Evolutionary conservation across 106 monocot species (phyloP), one percentile per base, ranked within the genome.

Genomic region (Dioscorea alata): DNA sequence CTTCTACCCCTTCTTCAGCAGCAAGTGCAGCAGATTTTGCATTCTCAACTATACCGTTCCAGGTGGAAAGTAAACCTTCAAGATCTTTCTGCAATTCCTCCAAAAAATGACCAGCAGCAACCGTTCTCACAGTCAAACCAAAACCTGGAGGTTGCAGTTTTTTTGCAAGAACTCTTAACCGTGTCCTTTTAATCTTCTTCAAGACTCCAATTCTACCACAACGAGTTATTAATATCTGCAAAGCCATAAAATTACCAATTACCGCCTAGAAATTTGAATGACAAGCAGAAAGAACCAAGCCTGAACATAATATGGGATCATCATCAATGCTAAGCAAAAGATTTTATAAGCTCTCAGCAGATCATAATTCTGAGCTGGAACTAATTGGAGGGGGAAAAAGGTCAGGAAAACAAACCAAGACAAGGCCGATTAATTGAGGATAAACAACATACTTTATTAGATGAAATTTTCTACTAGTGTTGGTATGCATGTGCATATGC

Each of bases 41-140:
- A 82, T 84, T 83, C 67, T 92, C 91, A 84, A 86, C 74, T 64
- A 96, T 92, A 60, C 82, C 61, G 71, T 89, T 91, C 96, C 96
- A 92, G 20, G 96, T 89, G 66, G 80, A 78, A 28, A 96, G 70
- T 24, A 89, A 67, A 10, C 86, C 82, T 31, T 92, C 82, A 25
- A 96, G 86, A 66, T 96, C 96, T 71, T 92, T 96, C 71, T 89
- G 84, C 60, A 96, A 75, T 72, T 96, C 96, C 73, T 96, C 82
- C 74, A 82, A 67, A 28, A 92, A 82, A 81, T 92, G 96, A 51
- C 88, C 89, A 51, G 84, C 75, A 76, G 96, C 91, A 68, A 89
- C 96, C 23, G 96, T 92, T 74, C 96, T 77, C 31, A 89, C 80
- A 28, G 92, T 92, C 67, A 96, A 80, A 77, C 86, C 86, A 79